These are phyloP conservation scores for Pholiota adiposa DNA, from an alignment of 1,284 basidiomycete species.

Conservation along the genomic window DNA sequence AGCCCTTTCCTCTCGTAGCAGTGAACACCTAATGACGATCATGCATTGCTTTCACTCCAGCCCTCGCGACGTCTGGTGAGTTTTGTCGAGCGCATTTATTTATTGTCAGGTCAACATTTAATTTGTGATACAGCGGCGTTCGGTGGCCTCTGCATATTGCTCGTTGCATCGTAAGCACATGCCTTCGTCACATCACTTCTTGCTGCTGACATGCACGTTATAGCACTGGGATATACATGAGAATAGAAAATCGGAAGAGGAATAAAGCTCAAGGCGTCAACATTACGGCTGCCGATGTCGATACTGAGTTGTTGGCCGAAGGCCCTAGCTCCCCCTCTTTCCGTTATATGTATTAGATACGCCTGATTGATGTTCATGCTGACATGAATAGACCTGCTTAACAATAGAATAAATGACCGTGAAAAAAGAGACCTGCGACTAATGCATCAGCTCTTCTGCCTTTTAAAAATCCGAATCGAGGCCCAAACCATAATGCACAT, in stretches of 20 bases:
- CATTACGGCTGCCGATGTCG: conserved; percentile 45
- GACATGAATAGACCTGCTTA: conserved; percentile 1
- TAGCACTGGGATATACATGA: conserved; percentile 45
- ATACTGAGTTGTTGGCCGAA: conserved; percentile 46
- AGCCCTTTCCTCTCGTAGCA: background rate
- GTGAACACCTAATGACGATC: background rate
- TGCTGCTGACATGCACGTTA: conserved; percentile 7
- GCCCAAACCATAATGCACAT: conserved; percentile 20
- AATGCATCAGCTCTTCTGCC: conserved; percentile 9
- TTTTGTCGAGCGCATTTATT: background rate
- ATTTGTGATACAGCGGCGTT: conserved; percentile 37
- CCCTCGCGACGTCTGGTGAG: conserved; percentile 43
- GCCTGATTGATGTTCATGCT: background rate
- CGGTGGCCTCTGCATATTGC: conserved; percentile 43
- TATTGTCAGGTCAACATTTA: conserved; percentile 9
- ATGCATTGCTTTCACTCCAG: conserved; percentile 22
- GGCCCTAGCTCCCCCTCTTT: conserved; percentile 46
- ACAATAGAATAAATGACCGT: background rate
- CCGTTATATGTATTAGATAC: conserved; percentile 49
- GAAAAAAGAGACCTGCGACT: conserved; percentile 13
- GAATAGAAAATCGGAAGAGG: conserved; percentile 44
- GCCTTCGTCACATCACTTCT: background rate
- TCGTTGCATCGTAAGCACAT: conserved; percentile 37
- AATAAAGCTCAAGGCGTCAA: conserved; percentile 48
- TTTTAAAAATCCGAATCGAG: conserved; percentile 15